phyloP scores from a whole-genome alignment of 1,284 basidiomycete genomes.

The Papiliotrema terrestris region DNA sequence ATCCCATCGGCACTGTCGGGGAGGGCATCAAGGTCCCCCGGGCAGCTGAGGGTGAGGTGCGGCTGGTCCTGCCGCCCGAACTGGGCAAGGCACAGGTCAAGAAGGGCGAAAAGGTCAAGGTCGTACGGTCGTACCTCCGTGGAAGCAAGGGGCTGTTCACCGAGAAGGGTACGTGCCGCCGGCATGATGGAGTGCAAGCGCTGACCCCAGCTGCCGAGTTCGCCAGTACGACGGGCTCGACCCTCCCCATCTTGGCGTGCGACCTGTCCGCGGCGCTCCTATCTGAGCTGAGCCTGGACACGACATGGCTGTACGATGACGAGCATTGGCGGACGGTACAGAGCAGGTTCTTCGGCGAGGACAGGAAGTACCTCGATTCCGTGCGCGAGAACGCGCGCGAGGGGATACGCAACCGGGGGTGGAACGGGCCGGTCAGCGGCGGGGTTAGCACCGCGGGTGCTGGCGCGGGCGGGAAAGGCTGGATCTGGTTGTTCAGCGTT shows the following conservation, averaged over 20 bases:
- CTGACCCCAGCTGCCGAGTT: constrained; percentile 32
- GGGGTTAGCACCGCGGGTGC: neutral
- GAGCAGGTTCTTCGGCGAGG: constrained; percentile 18
- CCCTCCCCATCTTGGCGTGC: constrained; percentile 40
- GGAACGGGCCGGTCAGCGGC: neutral
- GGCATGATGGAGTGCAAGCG: neutral
- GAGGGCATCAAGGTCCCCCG: neutral
- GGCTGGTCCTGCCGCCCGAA: constrained; percentile 44
- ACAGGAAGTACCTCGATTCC: constrained; percentile 32
- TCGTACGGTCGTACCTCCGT: constrained; percentile 40
- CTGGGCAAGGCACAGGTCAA: constrained; percentile 26
- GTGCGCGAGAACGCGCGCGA: constrained; percentile 30
- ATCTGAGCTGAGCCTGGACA: constrained; percentile 34
- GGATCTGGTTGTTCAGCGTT: constrained; percentile 60
- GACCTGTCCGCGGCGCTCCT: constrained; percentile 36
- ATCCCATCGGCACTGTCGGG: constrained; percentile 18
- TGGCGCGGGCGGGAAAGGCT: constrained; percentile 6
- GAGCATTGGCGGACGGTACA: constrained; percentile 35
- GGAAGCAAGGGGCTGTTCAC: constrained; percentile 45
- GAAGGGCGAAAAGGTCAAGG: constrained; percentile 19
- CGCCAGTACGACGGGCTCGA: constrained; percentile 27
- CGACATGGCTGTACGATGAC: constrained; percentile 42
- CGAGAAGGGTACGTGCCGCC: constrained; percentile 40
- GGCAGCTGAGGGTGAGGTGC: constrained; percentile 33
- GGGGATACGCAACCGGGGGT: constrained; percentile 2